These are phyloP conservation scores for Protomyces inundatus DNA, from an alignment of 1,139 yeast species.

Conservation along the genomic window DNA sequence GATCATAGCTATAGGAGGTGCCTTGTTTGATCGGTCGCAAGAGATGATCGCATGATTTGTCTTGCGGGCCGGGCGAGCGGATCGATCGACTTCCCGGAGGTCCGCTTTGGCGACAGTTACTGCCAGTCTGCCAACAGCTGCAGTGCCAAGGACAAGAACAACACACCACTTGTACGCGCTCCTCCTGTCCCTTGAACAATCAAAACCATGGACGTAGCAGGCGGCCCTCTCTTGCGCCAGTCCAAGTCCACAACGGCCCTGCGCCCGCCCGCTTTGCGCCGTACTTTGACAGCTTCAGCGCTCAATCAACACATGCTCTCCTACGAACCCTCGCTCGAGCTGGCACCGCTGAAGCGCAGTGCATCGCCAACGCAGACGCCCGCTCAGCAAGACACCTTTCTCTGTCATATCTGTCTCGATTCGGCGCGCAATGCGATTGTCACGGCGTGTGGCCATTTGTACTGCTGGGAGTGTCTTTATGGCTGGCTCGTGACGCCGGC, in stretches of 20 bases:
- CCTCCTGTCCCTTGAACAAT: neutral
- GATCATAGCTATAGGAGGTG: no score
- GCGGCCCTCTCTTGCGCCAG: neutral
- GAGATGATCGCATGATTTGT: no score
- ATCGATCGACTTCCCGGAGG: no score
- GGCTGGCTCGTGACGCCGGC: constrained; percentile 18
- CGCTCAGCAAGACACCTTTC: neutral
- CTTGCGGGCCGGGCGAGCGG: no score
- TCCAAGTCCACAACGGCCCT: neutral
- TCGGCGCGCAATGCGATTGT: constrained; percentile 22
- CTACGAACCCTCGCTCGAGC: neutral
- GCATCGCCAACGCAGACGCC: no score
- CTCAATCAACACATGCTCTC: neutral
- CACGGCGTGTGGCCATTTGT: constrained; percentile 23
- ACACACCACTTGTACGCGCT: no score
- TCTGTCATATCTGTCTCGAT: constrained; percentile 22
- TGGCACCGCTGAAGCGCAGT: neutral
- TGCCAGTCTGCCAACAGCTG: no score
- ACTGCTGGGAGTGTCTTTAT: constrained; percentile 25
- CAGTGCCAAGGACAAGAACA: no score
- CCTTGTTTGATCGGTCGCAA: no score
- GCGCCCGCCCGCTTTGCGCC: neutral
- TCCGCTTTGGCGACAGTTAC: no score
- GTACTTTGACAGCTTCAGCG: neutral
- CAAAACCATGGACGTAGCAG: neutral